These are phyloP conservation scores for Halenospora varia DNA, from an alignment of 495 filamentous ascomycete species.

Conservation along the genomic window DNA sequence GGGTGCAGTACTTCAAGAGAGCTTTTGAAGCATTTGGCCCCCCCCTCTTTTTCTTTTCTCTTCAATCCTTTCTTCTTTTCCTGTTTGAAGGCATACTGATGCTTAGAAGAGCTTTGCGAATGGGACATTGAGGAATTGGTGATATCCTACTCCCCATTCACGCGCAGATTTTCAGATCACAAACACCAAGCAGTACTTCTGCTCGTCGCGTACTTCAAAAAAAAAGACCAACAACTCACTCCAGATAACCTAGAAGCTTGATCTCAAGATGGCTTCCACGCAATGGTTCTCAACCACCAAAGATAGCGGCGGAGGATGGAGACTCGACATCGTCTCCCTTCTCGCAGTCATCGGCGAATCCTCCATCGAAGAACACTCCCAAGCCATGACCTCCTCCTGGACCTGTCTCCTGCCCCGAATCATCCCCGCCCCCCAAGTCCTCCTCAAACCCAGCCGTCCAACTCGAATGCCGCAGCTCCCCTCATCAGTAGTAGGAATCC, in stretches of 20 bases:
- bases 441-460: slow-evolving; percentile 54
- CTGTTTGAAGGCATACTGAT: too few relatives aligned
- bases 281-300: slow-evolving; percentile 20
- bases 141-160: too few relatives aligned
- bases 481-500: slow-evolving; percentile 53
- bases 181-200: too few relatives aligned
- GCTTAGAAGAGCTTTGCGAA: too few relatives aligned
- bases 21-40: too few relatives aligned
- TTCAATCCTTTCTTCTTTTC: too few relatives aligned
- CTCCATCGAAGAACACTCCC: slow-evolving; percentile 50
- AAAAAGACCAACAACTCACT: background rate
- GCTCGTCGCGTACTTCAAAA: too few relatives aligned
- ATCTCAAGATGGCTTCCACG: slow-evolving; percentile 9
- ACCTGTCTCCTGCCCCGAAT: slow-evolving; percentile 59
- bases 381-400: slow-evolving; percentile 50
- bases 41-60: too few relatives aligned
- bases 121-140: too few relatives aligned
- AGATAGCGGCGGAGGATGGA: slow-evolving; percentile 34
- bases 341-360: slow-evolving; percentile 62
- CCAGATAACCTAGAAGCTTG: background rate
- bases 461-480: slow-evolving; percentile 48
- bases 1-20: too few relatives aligned
- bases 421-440: slow-evolving; percentile 62
- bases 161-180: too few relatives aligned
- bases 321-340: slow-evolving; percentile 58